A percentile compares a stretch with the other conserved stretches of the same genome.
Evolutionary conservation across 306 rosid genomes (phyloP).

Genomic region (Luffa aegyptiaca): DNA sequence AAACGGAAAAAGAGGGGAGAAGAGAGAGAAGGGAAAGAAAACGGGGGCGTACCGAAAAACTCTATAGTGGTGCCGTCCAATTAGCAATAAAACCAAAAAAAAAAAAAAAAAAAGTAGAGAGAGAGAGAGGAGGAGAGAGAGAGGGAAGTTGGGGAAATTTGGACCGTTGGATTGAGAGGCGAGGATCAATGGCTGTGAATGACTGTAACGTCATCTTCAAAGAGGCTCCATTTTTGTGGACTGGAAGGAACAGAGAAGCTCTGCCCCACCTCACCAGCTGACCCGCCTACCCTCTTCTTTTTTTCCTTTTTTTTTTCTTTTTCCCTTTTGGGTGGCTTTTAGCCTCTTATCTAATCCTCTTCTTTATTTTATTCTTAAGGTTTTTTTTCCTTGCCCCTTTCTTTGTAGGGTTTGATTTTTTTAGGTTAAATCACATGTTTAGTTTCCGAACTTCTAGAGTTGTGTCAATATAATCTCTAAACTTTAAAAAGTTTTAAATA

Average conservation of each 20-base stretch:
- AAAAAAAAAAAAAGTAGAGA: background rate
- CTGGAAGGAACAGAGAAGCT: conserved; percentile 8
- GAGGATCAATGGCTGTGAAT: conserved; percentile 27
- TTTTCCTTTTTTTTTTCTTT: background rate
- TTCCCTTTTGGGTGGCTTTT: background rate
- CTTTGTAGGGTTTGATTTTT: background rate
- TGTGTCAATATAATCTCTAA: too few species aligned
- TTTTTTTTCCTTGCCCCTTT: background rate
- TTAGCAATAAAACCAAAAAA: conserved; percentile 6
- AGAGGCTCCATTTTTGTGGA: conserved; percentile 29
- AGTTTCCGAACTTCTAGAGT: too few species aligned
- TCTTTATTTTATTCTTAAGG: background rate
- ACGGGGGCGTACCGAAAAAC: conserved; percentile 12
- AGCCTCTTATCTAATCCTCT: background rate
- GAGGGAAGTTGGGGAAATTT: background rate
- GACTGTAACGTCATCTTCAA: conserved; percentile 25
- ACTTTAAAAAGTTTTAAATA: too few species aligned
- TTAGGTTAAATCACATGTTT: background rate
- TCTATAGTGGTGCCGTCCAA: conserved; percentile 42
- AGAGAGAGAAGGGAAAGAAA: background rate
- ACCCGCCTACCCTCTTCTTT: conserved; percentile 15
- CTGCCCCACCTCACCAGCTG: conserved; percentile 23
- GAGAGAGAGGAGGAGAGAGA: conserved; percentile 7
- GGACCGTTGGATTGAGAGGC: conserved; percentile 27
- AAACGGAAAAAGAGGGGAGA: background rate